Conservation (phyloP, 768 basidiomycete genomes). For the Hygrophoropsis aurantiaca region DNA sequence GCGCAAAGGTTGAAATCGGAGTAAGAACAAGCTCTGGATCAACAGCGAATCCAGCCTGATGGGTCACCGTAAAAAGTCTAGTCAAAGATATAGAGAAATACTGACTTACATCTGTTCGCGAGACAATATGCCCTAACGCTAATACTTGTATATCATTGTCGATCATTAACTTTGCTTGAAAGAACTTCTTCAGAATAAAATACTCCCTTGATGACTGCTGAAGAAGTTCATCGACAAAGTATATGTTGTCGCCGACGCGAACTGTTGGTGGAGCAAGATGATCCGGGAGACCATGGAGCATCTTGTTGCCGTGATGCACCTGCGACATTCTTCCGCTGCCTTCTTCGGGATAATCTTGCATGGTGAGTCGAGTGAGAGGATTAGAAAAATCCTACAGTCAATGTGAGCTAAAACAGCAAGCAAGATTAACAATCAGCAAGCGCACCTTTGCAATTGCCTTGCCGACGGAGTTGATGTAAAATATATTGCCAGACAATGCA, state of each 20-base stretch:
- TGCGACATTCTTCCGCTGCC: background rate
- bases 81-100: background rate
- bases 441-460: slow-evolving; percentile 11
- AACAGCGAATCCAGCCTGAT: slow-evolving; percentile 12
- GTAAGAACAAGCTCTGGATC: slow-evolving; percentile 6
- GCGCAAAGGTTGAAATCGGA: slow-evolving; percentile 5
- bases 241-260: slow-evolving; percentile 4
- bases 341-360: slow-evolving; percentile 13
- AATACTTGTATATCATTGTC: background rate
- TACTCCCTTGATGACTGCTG: slow-evolving; percentile 4
- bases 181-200: slow-evolving; percentile 8
- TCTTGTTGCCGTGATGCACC: slow-evolving; percentile 11
- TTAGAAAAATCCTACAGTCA: background rate
- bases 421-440: background rate
- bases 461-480: slow-evolving; percentile 18
- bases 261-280: slow-evolving; percentile 8
- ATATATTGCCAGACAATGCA: slow-evolving; percentile 22
- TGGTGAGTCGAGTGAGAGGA: background rate
- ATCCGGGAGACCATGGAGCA: slow-evolving; percentile 6
- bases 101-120: background rate
- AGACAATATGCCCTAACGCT: slow-evolving; percentile 4
- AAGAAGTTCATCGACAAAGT: slow-evolving; percentile 10
- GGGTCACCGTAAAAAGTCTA: background rate
- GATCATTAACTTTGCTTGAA: too few species aligned
- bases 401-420: too few species aligned